phyloP scores from a whole-genome alignment of 2,329 filamentous ascomycete genomes.

The Calonectria pseudoreteaudii region DNA sequence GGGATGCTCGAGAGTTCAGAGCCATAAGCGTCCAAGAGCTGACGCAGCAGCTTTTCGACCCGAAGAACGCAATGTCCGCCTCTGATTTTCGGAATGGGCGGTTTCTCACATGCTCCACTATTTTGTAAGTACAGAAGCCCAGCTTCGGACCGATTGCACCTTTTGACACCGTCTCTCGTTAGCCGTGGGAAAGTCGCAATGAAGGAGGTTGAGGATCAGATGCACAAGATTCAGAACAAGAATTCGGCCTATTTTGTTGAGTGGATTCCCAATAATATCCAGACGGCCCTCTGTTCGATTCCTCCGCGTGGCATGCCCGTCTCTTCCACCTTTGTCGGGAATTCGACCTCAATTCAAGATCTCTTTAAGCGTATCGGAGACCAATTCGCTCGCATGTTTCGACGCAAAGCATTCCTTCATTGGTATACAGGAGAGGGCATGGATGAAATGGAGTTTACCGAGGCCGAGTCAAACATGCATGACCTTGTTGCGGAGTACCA shows the following conservation, averaged over 20 bases:
- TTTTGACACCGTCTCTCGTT: constrained; percentile 28
- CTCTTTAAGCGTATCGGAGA: constrained; percentile 99
- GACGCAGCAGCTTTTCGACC: constrained; percentile 99
- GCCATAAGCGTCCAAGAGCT: constrained; percentile 97
- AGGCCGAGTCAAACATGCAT: constrained; percentile 99
- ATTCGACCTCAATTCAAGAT: constrained; percentile 99
- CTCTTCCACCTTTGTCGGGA: constrained; percentile 98
- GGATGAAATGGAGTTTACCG: constrained; percentile 99
- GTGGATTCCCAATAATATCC: constrained; percentile 99
- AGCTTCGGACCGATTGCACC: background rate
- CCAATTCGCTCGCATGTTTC: constrained; percentile 99
- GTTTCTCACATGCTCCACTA: constrained; percentile 99
- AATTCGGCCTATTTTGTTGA: constrained; percentile 96
- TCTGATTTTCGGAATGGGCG: constrained; percentile 99
- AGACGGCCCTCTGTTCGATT: constrained; percentile 99
- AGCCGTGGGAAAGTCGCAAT: constrained; percentile 99
- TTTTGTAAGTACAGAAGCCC: constrained; percentile 76
- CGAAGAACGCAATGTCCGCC: constrained; percentile 99
- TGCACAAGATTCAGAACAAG: constrained; percentile 97
- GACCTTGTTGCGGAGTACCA: constrained; percentile 99
- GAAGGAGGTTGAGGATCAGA: constrained; percentile 99
- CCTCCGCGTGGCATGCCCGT: constrained; percentile 98
- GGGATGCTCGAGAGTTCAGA: constrained; percentile 89
- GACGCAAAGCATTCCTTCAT: constrained; percentile 99
- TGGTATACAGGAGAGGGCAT: constrained; percentile 99